Evolutionary conservation across 257 asterid genomes (phyloP).

Genomic region (Solanum phureja): DNA sequence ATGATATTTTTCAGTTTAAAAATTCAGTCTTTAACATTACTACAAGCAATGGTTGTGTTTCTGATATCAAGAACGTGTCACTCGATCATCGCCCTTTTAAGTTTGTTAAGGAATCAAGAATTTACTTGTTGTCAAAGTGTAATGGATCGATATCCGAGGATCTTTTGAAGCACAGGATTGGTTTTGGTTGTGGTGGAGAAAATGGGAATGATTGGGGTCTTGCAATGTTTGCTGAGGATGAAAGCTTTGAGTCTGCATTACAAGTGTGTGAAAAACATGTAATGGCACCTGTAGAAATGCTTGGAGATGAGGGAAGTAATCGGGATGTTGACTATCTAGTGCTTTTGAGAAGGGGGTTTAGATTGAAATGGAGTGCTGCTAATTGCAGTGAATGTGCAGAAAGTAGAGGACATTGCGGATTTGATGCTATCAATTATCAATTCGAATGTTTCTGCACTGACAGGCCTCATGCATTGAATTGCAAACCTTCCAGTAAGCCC

Average conservation of each 20-base stretch:
- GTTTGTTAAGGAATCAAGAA: background rate
- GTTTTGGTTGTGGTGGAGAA: background rate
- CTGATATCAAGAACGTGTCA: constrained; percentile 20
- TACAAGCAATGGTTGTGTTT: constrained; percentile 8
- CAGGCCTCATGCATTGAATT: too few relatives aligned
- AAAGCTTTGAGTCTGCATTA: constrained; percentile 10
- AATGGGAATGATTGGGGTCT: constrained; percentile 1
- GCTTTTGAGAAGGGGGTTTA: too few relatives aligned
- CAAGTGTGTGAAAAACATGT: constrained; percentile 25
- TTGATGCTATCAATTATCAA: too few relatives aligned
- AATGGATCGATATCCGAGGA: background rate
- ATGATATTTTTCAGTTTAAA: constrained; percentile 5
- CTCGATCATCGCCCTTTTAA: background rate
- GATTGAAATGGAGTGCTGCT: too few relatives aligned
- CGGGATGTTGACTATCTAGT: too few relatives aligned
- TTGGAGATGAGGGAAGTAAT: too few relatives aligned
- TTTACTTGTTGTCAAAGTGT: constrained; percentile 38
- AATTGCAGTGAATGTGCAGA: too few relatives aligned
- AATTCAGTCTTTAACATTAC: constrained; percentile 7
- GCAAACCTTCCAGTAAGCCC: too few relatives aligned
- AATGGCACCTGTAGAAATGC: constrained; percentile 12
- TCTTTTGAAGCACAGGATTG: constrained; percentile 4
- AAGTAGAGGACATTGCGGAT: too few relatives aligned
- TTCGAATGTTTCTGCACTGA: too few relatives aligned
- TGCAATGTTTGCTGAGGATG: constrained; percentile 21